Evolutionary conservation across 768 basidiomycete genomes (phyloP), one percentile per base, ranked within the genome.

Genomic region (Baorangia bicolor): DNA sequence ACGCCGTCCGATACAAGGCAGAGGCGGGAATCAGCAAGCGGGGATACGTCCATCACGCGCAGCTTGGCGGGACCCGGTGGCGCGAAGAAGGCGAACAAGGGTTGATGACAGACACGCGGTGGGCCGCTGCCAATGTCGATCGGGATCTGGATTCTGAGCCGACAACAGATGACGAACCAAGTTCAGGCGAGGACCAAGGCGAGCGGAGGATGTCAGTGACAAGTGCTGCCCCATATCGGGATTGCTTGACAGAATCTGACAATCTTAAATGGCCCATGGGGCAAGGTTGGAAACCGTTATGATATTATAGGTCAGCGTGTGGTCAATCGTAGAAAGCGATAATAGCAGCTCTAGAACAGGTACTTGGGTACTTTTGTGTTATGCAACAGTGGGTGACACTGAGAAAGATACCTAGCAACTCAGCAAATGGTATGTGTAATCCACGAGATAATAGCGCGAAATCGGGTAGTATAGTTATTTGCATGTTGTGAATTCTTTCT

Each of bases 1-100:
- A 88, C 53, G 80, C 81, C 30, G 86, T 84, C 25, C 72, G 84
- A 56, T 88, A 81, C 69, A 88, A 88, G 69, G 87, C 86, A 0
- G 87, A 88, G 67, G 87, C 86, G 20, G 87, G 86, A 18, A 61
- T 89, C 31, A 83, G 77, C 56, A 74, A 74, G 61, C 74, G 85
- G 5, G 87, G 86, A 38, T 88, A 79, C 59, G 79, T 87, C 34
- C 68, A 71, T 37, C 74, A 74, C 56, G 23, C 68, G 38, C 69
- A 69, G 25, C 47, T 65, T 6, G 62, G 66, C 14, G 58, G 56
- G 27, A 57, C 55, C 20, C 53, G 64, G 31, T 73, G 69, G 64
- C 57, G 65, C 25, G 71, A 74, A 41, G 74, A 74, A 55, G 69
- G 75, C 47, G 69, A 73, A 61, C 63, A 70, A 54, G 70, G 69